These are phyloP conservation scores for Quercus agrifolia DNA, from an alignment of 306 rosid species.

Conservation along the genomic window DNA sequence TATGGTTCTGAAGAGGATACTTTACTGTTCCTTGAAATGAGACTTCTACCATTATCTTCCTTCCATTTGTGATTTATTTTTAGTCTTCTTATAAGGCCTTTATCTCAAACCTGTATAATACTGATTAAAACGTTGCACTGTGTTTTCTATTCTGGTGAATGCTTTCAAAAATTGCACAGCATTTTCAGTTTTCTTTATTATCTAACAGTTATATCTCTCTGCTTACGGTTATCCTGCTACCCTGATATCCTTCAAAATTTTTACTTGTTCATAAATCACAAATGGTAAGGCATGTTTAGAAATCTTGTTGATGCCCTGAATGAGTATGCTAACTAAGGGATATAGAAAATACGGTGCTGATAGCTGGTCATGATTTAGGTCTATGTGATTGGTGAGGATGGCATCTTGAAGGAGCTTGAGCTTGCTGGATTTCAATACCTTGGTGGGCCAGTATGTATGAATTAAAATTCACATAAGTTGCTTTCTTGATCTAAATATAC, in stretches of 20 bases:
- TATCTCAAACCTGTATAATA: neutral
- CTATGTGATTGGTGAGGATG: slow-evolving; percentile 97
- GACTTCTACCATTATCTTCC: neutral
- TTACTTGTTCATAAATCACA: neutral
- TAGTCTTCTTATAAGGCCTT: neutral
- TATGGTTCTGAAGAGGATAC: neutral
- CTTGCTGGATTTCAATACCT: slow-evolving; percentile 93
- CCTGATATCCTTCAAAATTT: neutral
- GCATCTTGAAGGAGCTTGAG: slow-evolving; percentile 96
- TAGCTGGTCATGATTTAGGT: slow-evolving; percentile 49
- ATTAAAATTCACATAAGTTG: slow-evolving; percentile 2
- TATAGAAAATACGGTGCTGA: slow-evolving; percentile 27
- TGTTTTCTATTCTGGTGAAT: neutral
- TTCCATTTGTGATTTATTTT: neutral
- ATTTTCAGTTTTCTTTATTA: neutral
- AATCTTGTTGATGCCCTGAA: neutral
- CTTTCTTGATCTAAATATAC: neutral
- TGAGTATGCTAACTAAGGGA: neutral
- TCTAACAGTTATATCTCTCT: neutral
- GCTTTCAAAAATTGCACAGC: neutral
- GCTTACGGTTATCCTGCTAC: neutral
- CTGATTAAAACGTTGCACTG: neutral
- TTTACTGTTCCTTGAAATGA: neutral
- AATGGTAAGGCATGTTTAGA: neutral
- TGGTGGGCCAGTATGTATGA: slow-evolving; percentile 86